Evolutionary conservation across 106 monocot genomes (phyloP).

Genomic region (Gastrodia elata): DNA sequence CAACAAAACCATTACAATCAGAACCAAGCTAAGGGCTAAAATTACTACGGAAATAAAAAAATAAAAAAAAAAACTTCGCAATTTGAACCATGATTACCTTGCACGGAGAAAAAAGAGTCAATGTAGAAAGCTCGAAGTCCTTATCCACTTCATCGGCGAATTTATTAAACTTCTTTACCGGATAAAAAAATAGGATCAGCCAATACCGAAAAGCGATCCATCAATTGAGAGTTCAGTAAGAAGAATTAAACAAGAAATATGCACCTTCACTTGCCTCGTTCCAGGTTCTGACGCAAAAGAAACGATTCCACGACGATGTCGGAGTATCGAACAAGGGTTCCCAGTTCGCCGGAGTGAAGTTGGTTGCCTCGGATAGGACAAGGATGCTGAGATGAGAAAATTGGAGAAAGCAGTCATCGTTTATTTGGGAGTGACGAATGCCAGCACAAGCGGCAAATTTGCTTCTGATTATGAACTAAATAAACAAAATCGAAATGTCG

Average conservation of each 20-base stretch:
- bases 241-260: not conserved
- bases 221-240: not conserved
- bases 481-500: too few relatives aligned
- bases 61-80: not conserved
- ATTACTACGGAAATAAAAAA: not conserved
- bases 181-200: constrained; percentile 17
- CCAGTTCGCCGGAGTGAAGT: not conserved
- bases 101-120: constrained; percentile 90
- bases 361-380: not conserved
- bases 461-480: too few relatives aligned
- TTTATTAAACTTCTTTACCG: constrained; percentile 60
- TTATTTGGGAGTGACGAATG: too few relatives aligned
- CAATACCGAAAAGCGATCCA: not conserved
- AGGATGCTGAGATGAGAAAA: constrained; percentile 6
- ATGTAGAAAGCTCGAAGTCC: constrained; percentile 51
- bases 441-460: too few relatives aligned
- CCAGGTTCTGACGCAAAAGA: constrained; percentile 32
- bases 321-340: constrained; percentile 4
- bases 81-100: constrained; percentile 41
- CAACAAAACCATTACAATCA: not conserved
- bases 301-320: constrained; percentile 23
- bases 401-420: constrained; percentile 20
- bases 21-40: not conserved
- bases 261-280: constrained; percentile 70
- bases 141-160: constrained; percentile 79